Evolutionary conservation across 108 stramenopile genomes (phyloP).

Genomic region (Stephanodiscus minutulus): DNA sequence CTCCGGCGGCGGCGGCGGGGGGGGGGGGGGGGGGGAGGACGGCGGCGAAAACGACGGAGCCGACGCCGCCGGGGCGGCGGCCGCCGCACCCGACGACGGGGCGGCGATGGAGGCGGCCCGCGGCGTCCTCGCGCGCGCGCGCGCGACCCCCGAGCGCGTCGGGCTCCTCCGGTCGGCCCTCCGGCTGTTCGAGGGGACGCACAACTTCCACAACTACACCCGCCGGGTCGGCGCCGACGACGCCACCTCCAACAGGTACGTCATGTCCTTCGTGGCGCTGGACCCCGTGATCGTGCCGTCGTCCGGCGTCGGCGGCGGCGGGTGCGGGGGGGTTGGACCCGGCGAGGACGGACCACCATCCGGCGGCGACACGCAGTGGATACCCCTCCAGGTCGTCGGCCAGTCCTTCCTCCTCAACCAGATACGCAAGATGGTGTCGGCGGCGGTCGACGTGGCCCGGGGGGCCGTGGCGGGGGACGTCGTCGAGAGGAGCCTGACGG

Average conservation of each 20-base stretch:
- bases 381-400: constrained; percentile 84
- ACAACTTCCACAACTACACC: constrained; percentile 90
- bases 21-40: constrained; percentile 24
- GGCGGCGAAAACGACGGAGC: constrained; percentile 23
- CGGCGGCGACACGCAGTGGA: constrained; percentile 33
- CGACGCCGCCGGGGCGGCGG: constrained; percentile 24
- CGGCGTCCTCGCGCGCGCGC: constrained; percentile 45
- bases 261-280: constrained; percentile 66
- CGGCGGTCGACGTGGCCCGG: constrained; percentile 83
- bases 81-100: too few relatives aligned
- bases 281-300: constrained; percentile 70
- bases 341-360: not conserved
- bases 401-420: constrained; percentile 98
- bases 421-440: constrained; percentile 97
- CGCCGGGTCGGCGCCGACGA: constrained; percentile 69
- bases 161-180: constrained; percentile 61
- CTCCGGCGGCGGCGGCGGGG: constrained; percentile 22
- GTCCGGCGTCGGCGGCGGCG: constrained; percentile 68
- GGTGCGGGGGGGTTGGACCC: constrained; percentile 3
- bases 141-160: constrained; percentile 62
- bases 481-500: constrained; percentile 53
- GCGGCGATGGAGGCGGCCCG: too few relatives aligned
- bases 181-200: constrained; percentile 85
- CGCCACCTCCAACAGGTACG: constrained; percentile 75
- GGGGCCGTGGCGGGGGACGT: constrained; percentile 56